A percentile compares a stretch with the other conserved stretches of the same genome.
phyloP scores from a whole-genome alignment of 768 basidiomycete genomes.

The Boletus pseudopeckii region DNA sequence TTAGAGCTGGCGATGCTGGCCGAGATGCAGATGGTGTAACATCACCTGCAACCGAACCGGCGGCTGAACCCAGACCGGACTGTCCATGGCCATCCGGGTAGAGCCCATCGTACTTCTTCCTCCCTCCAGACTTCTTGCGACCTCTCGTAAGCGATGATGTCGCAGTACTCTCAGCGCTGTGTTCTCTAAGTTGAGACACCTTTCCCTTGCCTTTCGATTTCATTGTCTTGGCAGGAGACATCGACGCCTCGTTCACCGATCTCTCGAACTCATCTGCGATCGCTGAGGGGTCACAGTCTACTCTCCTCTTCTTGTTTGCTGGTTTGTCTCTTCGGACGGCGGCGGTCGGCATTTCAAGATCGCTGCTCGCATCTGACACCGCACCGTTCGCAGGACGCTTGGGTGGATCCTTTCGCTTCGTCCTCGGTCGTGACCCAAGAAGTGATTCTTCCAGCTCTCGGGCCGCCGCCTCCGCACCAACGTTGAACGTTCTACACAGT shows the following conservation, averaged over 20 bases:
- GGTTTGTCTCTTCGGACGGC: conserved; percentile 41
- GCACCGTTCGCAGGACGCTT: conserved; percentile 49
- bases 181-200: conserved; percentile 45
- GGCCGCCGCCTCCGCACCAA: conserved; percentile 52
- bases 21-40: conserved; percentile 66
- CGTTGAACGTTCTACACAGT: conserved; percentile 20
- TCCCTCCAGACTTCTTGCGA: conserved; percentile 54
- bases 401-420: conserved; percentile 43
- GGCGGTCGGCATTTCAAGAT: conserved; percentile 42
- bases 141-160: conserved; percentile 40
- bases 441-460: conserved; percentile 55
- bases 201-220: conserved; percentile 54
- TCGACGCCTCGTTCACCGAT: conserved; percentile 36
- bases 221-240: conserved; percentile 35
- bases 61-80: conserved; percentile 47
- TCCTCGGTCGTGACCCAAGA: conserved; percentile 36
- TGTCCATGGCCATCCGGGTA: conserved; percentile 50
- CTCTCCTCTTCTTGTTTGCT: conserved; percentile 58
- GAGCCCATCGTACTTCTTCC: conserved; percentile 55
- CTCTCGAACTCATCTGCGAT: conserved; percentile 50
- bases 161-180: conserved; percentile 53
- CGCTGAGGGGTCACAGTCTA: conserved; percentile 42
- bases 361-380: conserved; percentile 60
- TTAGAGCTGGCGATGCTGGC: conserved; percentile 62
- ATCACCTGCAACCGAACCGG: conserved; percentile 58